Percentiles rank a stretch among this genome's conserved stretches.
Evolutionary conservation across 2,329 filamentous ascomycete genomes (phyloP).

Genomic region (Aspergillus costaricaensis): DNA sequence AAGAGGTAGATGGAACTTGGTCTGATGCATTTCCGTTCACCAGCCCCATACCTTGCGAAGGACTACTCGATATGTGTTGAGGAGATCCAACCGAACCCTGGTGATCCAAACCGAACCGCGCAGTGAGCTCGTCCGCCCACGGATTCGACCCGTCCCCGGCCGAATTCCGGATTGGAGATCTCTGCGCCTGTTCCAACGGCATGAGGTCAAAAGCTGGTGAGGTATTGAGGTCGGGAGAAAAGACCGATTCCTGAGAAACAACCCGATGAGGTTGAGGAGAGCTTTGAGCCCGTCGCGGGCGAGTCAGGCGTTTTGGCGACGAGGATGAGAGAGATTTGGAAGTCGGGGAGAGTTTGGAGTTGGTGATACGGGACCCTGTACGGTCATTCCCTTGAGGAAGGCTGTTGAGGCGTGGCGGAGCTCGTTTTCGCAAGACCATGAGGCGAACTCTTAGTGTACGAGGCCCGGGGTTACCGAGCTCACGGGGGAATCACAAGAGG

Average conservation of each 20-base stretch:
- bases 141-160: conserved; percentile 31
- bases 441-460: conserved; percentile 22
- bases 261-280: conserved; percentile 28
- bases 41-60: neutral
- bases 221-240: conserved; percentile 41
- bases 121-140: conserved; percentile 35
- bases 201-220: conserved; percentile 42
- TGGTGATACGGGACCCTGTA: conserved; percentile 35
- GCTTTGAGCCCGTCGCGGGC: conserved; percentile 31
- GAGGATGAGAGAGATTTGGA: conserved; percentile 30
- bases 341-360: conserved; percentile 38
- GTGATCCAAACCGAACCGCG: conserved; percentile 19
- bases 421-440: conserved; percentile 44
- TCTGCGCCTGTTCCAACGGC: conserved; percentile 41
- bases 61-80: conserved; percentile 7
- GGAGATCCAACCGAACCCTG: conserved; percentile 14
- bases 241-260: conserved; percentile 35
- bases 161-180: conserved; percentile 35
- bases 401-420: conserved; percentile 39
- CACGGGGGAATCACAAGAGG: conserved; percentile 11
- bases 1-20: conserved; percentile 25
- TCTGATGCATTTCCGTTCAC: conserved; percentile 16
- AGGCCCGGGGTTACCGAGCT: conserved; percentile 12
- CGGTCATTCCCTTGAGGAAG: conserved; percentile 34
- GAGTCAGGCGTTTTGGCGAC: conserved; percentile 31